Conservation (phyloP, 1,284 basidiomycete species). For the Rugosomyces carneus region DNA sequence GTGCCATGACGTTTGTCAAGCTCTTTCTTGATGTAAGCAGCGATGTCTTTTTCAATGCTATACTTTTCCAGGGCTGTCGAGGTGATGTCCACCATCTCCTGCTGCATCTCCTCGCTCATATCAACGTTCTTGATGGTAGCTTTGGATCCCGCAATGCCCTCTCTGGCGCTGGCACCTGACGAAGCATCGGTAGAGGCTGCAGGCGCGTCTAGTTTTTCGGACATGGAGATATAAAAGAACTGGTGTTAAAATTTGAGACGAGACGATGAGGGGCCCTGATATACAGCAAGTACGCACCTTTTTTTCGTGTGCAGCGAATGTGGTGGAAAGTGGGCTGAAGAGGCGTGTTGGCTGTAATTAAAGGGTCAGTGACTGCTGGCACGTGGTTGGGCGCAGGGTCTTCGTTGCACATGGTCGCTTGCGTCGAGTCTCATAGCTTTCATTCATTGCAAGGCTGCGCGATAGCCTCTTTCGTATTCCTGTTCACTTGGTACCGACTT, state of each 20-base stretch:
- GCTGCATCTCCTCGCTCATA: slow-evolving; percentile 96
- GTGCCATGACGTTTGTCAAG: slow-evolving; percentile 88
- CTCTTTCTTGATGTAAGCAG: slow-evolving; percentile 96
- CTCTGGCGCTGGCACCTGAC: slow-evolving; percentile 32
- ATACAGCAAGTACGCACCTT: slow-evolving; percentile 7
- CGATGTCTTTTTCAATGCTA: slow-evolving; percentile 96
- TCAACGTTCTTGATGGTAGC: slow-evolving; percentile 96
- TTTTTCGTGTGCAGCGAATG: slow-evolving; percentile 18
- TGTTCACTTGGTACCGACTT: slow-evolving; percentile 12
- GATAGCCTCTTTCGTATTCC: slow-evolving; percentile 15
- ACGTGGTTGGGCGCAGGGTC: slow-evolving; percentile 19
- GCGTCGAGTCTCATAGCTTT: slow-evolving; percentile 9
- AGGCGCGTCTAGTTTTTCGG: slow-evolving; percentile 57
- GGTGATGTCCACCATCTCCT: slow-evolving; percentile 85
- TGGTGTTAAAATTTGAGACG: slow-evolving; percentile 5
- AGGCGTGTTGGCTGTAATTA: slow-evolving; percentile 18
- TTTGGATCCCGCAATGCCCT: slow-evolving; percentile 48
- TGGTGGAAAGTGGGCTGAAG: slow-evolving; percentile 14
- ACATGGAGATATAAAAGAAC: slow-evolving; percentile 33
- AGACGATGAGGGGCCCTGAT: slow-evolving; percentile 7
- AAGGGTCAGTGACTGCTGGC: slow-evolving; percentile 13
- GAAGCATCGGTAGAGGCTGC: slow-evolving; percentile 47
- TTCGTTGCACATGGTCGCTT: slow-evolving; percentile 16
- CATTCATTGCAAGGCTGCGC: slow-evolving; percentile 6
- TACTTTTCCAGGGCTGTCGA: slow-evolving; percentile 83